Evolutionary conservation across 2,329 filamentous ascomycete species (phyloP), one percentile per base, ranked within the genome.

Genomic region (Alternaria metachromatica): DNA sequence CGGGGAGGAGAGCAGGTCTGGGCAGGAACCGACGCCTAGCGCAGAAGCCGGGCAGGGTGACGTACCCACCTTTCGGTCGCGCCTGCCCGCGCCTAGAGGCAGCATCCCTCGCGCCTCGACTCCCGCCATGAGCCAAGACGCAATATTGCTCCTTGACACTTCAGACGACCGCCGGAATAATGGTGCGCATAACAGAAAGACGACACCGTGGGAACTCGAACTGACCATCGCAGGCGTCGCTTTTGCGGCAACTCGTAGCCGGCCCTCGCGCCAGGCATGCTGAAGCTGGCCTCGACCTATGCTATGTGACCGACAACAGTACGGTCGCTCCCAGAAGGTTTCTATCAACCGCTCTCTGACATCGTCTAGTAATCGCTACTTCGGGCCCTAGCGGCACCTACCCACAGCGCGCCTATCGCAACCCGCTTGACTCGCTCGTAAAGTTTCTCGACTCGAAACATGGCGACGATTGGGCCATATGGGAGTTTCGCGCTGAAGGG

Each of bases 401-500:
- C 76, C 95, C 96, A 0, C 91, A 97, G 78, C 89, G 92, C 67
- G 94, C 93, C 64, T 99, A 98, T 82, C 92, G 96, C 76, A 99
- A 97, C 77, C 95, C 95, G 0, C 89, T 97, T 54, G 91, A 96
- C 76, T 88, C 90, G 43, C 88, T 99, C 21, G 93, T 98, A 63
- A 87, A 88, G 68, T 99, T 95, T 78, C 90, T 99, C 66, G 93
- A 98, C 81, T 84, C 86, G 48, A 93, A 94, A 74, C 96, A 99
- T 81, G 74, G 75, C 65, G 82, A 89, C 25, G 84, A 96, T 67
- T 99, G 96, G 96, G 89, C 91, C 4, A 97, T 99, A 74, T 99
- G 95, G 93, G 96, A 99, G 82, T 99, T 99, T 73, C 90, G 96
- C 49, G 96, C 94, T 37, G 96, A 99, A 79, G 96, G 96, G 6